Base-by-base conservation (phyloP, 441 rosid genomes). In the Adansonia madagascariensis region DNA sequence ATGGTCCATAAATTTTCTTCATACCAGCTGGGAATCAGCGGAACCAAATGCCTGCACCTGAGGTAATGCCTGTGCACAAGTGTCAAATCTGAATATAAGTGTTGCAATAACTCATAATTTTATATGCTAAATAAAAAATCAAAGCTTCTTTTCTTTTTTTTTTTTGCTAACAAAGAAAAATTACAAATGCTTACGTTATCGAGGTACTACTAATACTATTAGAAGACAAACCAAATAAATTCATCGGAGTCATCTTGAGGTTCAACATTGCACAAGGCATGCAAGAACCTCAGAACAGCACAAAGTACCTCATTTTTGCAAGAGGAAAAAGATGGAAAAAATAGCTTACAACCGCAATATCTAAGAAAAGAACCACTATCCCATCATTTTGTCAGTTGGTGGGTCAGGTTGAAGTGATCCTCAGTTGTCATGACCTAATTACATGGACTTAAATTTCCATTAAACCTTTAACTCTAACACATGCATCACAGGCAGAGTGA, bases 1-100 rank as follows among this genome's bases (percentile, higher is more conserved):
- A 68, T 55, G 35, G 66, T 22, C 64, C 44, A 76, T 66, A 67
- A 73, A 74, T 56, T 57, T 72, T 81, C 24, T 77, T 52, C 85
- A 53, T 91, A 96, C 98, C 98, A 96, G 76, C 79, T 85, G 83
- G 81, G 93, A 89, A 82, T 90, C 88, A 17, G 77, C 81, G 62
- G 93, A 83, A 74, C 91, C 91, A 72, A 83, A 88, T 81, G 98
- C 99, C 79, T 86, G 97, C 81, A 94, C 83, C 83, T 81, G 83
- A 2, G 95, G 89, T 81, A 94, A 80, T 78, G 83, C 90, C 99
- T 96, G 92, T 18, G 52, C 61, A 78, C 53, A 60, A 53, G 47
- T 44, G 62, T 75, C 71, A 73, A 6, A 65, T 5, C 69, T 67
- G 55, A 47, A 47, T 47, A 31, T 31, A 3, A 47, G 52, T 47